Conservation (phyloP, 75 land plant genomes). For the Sequoia sempervirens region DNA sequence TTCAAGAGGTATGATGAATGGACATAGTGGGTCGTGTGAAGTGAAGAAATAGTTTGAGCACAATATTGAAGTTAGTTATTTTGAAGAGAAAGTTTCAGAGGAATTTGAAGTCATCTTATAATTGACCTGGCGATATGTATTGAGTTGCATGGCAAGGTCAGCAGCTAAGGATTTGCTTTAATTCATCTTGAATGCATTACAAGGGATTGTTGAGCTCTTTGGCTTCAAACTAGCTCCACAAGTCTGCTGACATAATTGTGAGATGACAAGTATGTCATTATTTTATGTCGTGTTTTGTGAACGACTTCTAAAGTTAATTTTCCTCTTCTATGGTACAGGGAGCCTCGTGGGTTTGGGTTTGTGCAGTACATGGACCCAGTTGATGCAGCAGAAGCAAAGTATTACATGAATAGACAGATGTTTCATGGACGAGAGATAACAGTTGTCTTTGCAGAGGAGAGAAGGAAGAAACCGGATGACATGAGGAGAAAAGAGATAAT, state of each 20-base stretch:
- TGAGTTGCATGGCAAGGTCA: slow-evolving; percentile 8
- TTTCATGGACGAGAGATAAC: slow-evolving; percentile 73
- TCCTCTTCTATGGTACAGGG: slow-evolving; percentile 30
- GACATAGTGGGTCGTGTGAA: slow-evolving; percentile 9
- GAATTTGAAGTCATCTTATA: slow-evolving; percentile 6
- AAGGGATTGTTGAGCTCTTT: not conserved
- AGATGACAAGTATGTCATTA: not conserved
- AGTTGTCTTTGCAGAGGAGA: slow-evolving; percentile 87
- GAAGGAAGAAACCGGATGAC: slow-evolving; percentile 67
- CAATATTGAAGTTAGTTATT: slow-evolving; percentile 19
- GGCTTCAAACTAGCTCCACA: not conserved
- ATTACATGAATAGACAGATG: slow-evolving; percentile 67
- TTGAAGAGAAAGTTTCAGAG: not conserved
- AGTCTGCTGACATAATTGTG: not conserved
- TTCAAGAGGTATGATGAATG: slow-evolving; percentile 18
- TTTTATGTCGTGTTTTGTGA: slow-evolving; percentile 4
- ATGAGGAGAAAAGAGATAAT: slow-evolving; percentile 43
- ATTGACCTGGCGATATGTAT: slow-evolving; percentile 3
- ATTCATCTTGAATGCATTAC: not conserved
- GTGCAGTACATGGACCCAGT: slow-evolving; percentile 67
- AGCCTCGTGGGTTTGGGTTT: slow-evolving; percentile 90
- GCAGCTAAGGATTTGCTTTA: slow-evolving; percentile 3
- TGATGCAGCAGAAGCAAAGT: slow-evolving; percentile 79
- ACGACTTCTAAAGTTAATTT: not conserved
- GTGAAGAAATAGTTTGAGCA: slow-evolving; percentile 13